These are phyloP conservation scores for Sporothrix pallida DNA, from an alignment of 2,329 filamentous ascomycete genomes.

Conservation along the genomic window DNA sequence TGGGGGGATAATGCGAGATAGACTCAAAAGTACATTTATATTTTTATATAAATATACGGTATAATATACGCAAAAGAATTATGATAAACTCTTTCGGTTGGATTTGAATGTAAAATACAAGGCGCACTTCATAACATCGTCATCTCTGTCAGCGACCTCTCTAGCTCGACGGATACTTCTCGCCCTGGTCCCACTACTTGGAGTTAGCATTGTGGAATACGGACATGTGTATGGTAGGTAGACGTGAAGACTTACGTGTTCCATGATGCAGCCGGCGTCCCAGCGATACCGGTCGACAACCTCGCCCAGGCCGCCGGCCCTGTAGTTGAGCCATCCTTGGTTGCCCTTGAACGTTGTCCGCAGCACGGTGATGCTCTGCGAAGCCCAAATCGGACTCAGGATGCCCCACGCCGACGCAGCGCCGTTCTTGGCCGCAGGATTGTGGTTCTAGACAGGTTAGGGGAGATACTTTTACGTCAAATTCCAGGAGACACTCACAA, in stretches of 20 bases:
- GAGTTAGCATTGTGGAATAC: background rate
- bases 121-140: background rate
- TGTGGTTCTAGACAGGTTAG: constrained; percentile 39
- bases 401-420: constrained; percentile 40
- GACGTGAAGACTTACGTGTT: constrained; percentile 38
- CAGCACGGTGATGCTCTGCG: constrained; percentile 40
- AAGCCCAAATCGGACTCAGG: constrained; percentile 41
- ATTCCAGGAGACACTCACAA: constrained; percentile 34
- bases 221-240: background rate
- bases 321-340: constrained; percentile 42
- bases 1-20: constrained; percentile 4
- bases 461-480: background rate
- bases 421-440: constrained; percentile 39
- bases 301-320: constrained; percentile 36
- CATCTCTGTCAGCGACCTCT: too few species aligned
- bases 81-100: background rate
- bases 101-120: background rate
- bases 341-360: constrained; percentile 40
- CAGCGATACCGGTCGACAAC: constrained; percentile 41
- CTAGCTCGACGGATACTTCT: constrained; percentile 22
- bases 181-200: constrained; percentile 30
- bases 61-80: background rate
- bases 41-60: background rate
- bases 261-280: constrained; percentile 41
- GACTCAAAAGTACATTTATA: background rate